A percentile compares a stretch with the other conserved stretches of the same genome.
Conservation (phyloP, 495 filamentous ascomycete genomes). For the Talaromyces borbonicus region DNA sequence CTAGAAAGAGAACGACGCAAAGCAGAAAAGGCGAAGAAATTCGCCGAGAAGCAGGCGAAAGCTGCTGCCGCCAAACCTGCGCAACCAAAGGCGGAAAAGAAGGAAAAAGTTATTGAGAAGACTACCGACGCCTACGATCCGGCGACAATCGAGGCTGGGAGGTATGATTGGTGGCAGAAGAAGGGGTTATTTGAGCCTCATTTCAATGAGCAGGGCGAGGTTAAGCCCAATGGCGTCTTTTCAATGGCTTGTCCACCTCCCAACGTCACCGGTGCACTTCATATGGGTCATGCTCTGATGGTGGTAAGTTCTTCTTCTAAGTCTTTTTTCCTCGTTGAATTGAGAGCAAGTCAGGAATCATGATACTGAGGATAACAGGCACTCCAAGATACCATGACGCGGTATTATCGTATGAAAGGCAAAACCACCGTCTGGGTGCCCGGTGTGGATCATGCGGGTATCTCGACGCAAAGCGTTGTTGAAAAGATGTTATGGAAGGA, state of each 20-base stretch:
- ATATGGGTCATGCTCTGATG: constrained; percentile 61
- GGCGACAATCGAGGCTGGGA: constrained; percentile 43
- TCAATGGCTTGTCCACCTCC: constrained; percentile 69
- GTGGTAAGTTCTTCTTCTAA: constrained; percentile 9
- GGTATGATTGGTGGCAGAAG: constrained; percentile 53
- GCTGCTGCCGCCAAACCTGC: constrained; percentile 28
- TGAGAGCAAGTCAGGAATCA: too few species aligned
- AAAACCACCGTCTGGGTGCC: constrained; percentile 63
- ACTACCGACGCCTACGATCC: constrained; percentile 40
- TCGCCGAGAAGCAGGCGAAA: constrained; percentile 49
- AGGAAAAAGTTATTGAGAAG: constrained; percentile 43
- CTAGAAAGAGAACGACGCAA: constrained; percentile 49
- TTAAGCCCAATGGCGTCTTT: constrained; percentile 58
- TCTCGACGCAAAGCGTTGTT: constrained; percentile 67
- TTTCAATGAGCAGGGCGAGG: constrained; percentile 51
- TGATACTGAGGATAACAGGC: too few species aligned
- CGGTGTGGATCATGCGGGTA: constrained; percentile 70
- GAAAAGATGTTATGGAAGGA: constrained; percentile 67
- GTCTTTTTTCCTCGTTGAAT: too few species aligned
- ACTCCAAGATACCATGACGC: constrained; percentile 67
- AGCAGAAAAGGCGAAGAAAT: constrained; percentile 51
- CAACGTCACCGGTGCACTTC: constrained; percentile 64
- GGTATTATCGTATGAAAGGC: constrained; percentile 57
- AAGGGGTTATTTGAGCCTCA: constrained; percentile 66
- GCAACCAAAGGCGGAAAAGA: constrained; percentile 43